These are phyloP conservation scores for Trifolium pratense DNA, from an alignment of 306 rosid species.

Conservation along the genomic window DNA sequence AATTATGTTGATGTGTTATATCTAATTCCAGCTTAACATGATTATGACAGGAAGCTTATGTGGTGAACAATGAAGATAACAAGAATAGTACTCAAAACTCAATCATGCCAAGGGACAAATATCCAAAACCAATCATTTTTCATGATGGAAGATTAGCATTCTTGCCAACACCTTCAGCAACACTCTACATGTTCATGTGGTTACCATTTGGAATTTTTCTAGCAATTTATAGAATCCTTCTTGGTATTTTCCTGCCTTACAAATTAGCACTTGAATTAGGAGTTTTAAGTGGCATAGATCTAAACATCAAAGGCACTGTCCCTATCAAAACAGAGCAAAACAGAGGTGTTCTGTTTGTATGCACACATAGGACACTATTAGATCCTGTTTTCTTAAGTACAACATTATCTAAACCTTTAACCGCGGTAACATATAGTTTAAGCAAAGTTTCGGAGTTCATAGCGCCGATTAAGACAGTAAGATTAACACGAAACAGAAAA, in stretches of 20 bases:
- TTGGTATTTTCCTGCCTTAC: slow-evolving; percentile 71
- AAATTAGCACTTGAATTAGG: slow-evolving; percentile 48
- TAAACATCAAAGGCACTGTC: slow-evolving; percentile 44
- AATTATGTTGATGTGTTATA: background rate
- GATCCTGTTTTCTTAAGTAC: slow-evolving; percentile 76
- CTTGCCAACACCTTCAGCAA: slow-evolving; percentile 81
- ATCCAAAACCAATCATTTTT: slow-evolving; percentile 81
- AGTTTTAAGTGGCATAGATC: slow-evolving; percentile 52
- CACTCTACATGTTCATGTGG: slow-evolving; percentile 78
- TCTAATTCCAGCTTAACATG: slow-evolving; percentile 25
- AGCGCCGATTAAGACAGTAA: slow-evolving; percentile 25
- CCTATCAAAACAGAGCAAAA: slow-evolving; percentile 34
- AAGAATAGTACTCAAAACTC: slow-evolving; percentile 33
- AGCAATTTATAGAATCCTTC: slow-evolving; percentile 67
- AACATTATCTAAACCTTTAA: slow-evolving; percentile 57
- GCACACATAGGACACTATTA: slow-evolving; percentile 67
- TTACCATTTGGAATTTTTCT: slow-evolving; percentile 68
- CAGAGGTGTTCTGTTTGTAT: slow-evolving; percentile 70
- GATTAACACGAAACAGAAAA: slow-evolving; percentile 63
- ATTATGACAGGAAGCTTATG: slow-evolving; percentile 72
- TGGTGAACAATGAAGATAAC: slow-evolving; percentile 62
- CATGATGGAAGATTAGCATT: slow-evolving; percentile 95
- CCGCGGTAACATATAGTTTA: slow-evolving; percentile 73
- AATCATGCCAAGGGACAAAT: slow-evolving; percentile 58
- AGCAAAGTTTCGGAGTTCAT: slow-evolving; percentile 33